Evolutionary conservation across 768 basidiomycete species (phyloP).

Genomic region (Termitomyces sp.): DNA sequence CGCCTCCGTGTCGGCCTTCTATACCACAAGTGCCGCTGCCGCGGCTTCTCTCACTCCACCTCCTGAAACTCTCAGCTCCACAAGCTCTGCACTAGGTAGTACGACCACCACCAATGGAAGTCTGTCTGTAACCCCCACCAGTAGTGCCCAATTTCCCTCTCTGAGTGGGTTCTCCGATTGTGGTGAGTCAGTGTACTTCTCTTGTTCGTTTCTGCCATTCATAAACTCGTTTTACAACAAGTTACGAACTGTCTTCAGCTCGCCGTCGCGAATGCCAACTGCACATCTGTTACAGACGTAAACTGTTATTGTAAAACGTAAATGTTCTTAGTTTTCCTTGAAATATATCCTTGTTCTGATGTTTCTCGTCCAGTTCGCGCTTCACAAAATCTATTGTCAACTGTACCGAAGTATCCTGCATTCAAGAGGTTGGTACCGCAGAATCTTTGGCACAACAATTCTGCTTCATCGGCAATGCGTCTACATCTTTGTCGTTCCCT

Average conservation of each 20-base stretch:
- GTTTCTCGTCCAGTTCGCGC: conserved; percentile 18
- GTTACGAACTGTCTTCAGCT: conserved; percentile 40
- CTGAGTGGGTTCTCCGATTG: conserved; percentile 35
- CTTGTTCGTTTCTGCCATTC: background rate
- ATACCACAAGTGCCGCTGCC: background rate
- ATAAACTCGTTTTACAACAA: conserved; percentile 13
- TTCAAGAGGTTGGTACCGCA: conserved; percentile 30
- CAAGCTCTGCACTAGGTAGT: conserved; percentile 4
- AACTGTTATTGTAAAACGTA: conserved; percentile 46
- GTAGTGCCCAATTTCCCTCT: conserved; percentile 32
- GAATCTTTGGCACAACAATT: conserved; percentile 46
- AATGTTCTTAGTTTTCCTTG: conserved; percentile 7
- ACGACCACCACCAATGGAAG: conserved; percentile 10
- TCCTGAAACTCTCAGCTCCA: conserved; percentile 6
- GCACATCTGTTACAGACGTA: conserved; percentile 41
- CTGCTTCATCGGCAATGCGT: conserved; percentile 28
- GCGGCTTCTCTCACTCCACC: conserved; percentile 16
- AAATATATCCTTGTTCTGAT: too few relatives aligned
- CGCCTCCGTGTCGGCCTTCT: background rate
- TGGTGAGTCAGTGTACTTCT: conserved; percentile 23
- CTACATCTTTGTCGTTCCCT: conserved; percentile 20
- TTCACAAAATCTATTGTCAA: conserved; percentile 34
- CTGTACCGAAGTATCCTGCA: conserved; percentile 35
- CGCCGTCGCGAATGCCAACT: conserved; percentile 32
- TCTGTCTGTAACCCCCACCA: conserved; percentile 23